phyloP scores from a whole-genome alignment of 352 stramenopile species.

The Globisporangium viniferum region DNA sequence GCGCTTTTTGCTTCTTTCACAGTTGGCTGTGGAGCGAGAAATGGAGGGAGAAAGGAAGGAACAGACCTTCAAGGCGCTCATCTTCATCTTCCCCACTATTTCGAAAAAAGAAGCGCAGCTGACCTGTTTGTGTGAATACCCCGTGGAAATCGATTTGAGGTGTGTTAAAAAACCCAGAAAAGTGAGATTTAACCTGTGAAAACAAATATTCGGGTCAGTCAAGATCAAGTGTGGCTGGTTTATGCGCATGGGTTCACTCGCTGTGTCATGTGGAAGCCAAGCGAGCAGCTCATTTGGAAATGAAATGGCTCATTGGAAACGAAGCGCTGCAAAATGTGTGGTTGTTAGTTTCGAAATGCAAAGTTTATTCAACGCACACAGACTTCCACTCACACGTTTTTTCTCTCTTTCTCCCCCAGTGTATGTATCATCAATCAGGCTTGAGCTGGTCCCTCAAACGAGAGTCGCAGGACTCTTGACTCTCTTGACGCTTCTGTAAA shows the following conservation, averaged over 20 bases:
- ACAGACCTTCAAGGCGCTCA: slow-evolving; percentile 4
- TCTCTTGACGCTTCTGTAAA: background rate
- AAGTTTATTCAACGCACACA: slow-evolving; percentile 5
- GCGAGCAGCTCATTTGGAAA: background rate
- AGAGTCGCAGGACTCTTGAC: background rate
- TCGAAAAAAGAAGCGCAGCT: background rate
- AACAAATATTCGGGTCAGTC: background rate
- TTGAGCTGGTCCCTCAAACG: background rate
- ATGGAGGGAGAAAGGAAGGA: slow-evolving; percentile 5
- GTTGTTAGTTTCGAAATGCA: slow-evolving; percentile 7
- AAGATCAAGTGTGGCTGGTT: background rate
- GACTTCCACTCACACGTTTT: background rate
- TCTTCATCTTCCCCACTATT: background rate
- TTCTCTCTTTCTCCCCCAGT: background rate
- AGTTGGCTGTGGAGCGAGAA: background rate
- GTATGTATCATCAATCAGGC: background rate
- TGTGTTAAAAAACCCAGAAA: background rate
- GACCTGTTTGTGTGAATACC: background rate
- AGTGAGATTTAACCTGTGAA: background rate
- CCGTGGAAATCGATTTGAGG: background rate
- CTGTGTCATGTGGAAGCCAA: background rate
- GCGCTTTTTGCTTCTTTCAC: background rate
- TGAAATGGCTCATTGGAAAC: background rate
- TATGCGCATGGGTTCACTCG: slow-evolving; percentile 8
- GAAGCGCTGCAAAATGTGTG: no score